Evolutionary conservation across 768 basidiomycete species (phyloP).

Genomic region (Mycena chlorophos): DNA sequence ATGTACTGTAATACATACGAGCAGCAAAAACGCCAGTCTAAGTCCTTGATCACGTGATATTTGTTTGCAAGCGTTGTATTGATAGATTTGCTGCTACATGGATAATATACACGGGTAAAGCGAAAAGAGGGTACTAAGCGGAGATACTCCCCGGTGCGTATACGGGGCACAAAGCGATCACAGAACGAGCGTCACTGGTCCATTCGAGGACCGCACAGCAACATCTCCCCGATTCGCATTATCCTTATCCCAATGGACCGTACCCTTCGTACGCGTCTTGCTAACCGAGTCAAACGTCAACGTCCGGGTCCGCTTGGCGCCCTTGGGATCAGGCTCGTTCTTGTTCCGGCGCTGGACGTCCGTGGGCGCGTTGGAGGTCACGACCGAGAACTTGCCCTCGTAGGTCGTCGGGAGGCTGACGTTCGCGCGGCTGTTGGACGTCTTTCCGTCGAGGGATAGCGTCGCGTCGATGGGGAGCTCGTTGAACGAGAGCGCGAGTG

Average conservation of each 20-base stretch:
- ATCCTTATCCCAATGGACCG: conserved; percentile 17
- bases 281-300: conserved; percentile 10
- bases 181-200: conserved; percentile 11
- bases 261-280: background rate
- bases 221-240: conserved; percentile 10
- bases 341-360: conserved; percentile 18
- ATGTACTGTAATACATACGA: too few relatives aligned
- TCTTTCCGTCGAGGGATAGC: conserved; percentile 30
- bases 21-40: too few relatives aligned
- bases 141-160: too few relatives aligned
- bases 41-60: too few relatives aligned
- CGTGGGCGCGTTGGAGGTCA: conserved; percentile 25
- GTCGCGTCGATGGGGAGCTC: conserved; percentile 37
- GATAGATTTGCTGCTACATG: too few relatives aligned
- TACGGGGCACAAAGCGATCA: too few relatives aligned
- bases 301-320: conserved; percentile 29
- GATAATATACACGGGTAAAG: too few relatives aligned
- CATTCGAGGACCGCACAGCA: conserved; percentile 12
- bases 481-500: conserved; percentile 29
- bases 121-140: too few relatives aligned
- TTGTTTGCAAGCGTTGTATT: too few relatives aligned
- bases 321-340: conserved; percentile 33
- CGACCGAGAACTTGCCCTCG: conserved; percentile 42
- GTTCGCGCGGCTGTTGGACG: conserved; percentile 29
- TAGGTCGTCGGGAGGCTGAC: conserved; percentile 37